Evolutionary conservation across 352 stramenopile genomes (phyloP), one percentile per base, ranked within the genome.

Genomic region (Thalassiosira hispida): DNA sequence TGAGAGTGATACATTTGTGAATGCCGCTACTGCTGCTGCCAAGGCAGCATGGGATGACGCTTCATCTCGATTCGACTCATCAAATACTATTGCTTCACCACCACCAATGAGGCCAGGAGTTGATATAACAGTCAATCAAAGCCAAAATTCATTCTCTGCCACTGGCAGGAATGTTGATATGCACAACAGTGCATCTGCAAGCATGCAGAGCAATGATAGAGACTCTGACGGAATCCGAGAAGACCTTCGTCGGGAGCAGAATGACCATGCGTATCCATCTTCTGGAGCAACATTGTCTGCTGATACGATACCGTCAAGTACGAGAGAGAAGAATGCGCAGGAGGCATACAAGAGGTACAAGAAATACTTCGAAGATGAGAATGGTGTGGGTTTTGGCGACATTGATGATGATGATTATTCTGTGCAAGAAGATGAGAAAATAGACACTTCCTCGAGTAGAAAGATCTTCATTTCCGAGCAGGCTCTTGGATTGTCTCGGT

Each of bases 381-480:
- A 18, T 0, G n/a, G 55, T 20, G n/a, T n/a, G n/a, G n/a, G 31
- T 38, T 3, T 38, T 38, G 31, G 35, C 9, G 33, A 66, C 12
- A 11, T 14, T 40, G 29, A 4, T 18, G 23, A 57, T 40, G 29
- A 4, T 18, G 23, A 57, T 23, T 6, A 38, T 38, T 40, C 11
- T 40, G 27, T 55, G 23, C 2, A 4, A 1, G 11, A 44, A 18
- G n/a, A 51, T 29, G 20, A 42, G 3, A 55, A 35, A 12, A 31
- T 7, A 25, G 42, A n/a, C 42, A 49, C 42, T n/a, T 55, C 9
- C 46, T 29, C 27, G 12, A 57, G 18, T 35, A 18, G 40, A 25
- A 69, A 53, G 47, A 44, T 73, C n/a, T 62, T 62, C 27, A 52
- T 73, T 42, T 63, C 63, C 16, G 46, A 73, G 23, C 22, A 35